Evolutionary conservation across 1,284 basidiomycete genomes (phyloP).

Genomic region (Papiliotrema fonsecae): DNA sequence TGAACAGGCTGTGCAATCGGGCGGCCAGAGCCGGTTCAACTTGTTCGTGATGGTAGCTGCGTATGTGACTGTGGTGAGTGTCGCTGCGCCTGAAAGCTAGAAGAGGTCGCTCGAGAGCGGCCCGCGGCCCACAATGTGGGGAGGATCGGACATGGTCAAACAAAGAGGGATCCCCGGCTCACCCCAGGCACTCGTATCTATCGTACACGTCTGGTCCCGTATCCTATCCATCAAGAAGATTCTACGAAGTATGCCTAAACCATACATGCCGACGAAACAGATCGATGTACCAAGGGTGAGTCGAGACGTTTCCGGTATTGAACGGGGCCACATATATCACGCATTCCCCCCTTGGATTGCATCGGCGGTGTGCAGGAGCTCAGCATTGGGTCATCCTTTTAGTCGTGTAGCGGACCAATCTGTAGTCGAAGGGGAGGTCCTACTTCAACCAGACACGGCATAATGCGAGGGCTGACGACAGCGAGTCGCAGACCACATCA

Average conservation of each 20-base stretch:
- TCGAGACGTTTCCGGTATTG: no score
- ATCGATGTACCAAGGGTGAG: slow-evolving; percentile 69
- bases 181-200: slow-evolving; percentile 28
- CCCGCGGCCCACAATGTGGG: no score
- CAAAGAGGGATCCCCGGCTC: no score
- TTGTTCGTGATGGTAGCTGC: slow-evolving; percentile 39
- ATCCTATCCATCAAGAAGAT: slow-evolving; percentile 36
- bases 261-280: slow-evolving; percentile 58
- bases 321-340: no score
- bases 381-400: no score
- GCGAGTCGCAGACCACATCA: slow-evolving; percentile 67
- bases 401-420: no score
- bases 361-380: no score
- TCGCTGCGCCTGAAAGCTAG: background rate
- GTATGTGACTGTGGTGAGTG: slow-evolving; percentile 39
- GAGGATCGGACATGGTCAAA: no score
- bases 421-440: no score
- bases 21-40: slow-evolving; percentile 39
- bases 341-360: no score
- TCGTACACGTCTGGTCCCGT: slow-evolving; percentile 36
- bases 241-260: slow-evolving; percentile 59
- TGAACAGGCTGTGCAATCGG: slow-evolving; percentile 39
- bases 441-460: background rate
- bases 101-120: no score
- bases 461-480: slow-evolving; percentile 34